phyloP scores from a whole-genome alignment of 306 rosid species.

The Prinsepia uniflora region DNA sequence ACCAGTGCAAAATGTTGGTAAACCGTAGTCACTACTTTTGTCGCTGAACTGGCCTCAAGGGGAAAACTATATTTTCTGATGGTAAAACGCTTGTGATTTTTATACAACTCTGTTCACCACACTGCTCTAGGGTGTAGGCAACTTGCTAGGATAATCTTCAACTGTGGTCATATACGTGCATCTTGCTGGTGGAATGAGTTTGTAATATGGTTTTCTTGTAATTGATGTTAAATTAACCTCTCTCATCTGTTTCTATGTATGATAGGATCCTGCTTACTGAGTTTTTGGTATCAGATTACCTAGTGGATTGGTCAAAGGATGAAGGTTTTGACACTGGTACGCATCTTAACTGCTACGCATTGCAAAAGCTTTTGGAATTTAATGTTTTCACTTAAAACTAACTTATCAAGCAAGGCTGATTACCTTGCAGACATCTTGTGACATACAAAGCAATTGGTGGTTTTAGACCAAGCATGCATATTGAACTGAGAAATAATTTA shows the following conservation, averaged over 20 bases:
- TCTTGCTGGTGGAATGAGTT: background rate
- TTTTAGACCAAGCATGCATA: slow-evolving; percentile 3
- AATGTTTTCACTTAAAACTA: background rate
- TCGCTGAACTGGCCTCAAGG: background rate
- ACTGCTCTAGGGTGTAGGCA: background rate
- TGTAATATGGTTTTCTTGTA: background rate
- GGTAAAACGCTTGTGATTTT: background rate
- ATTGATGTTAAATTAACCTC: background rate
- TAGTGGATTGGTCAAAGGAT: slow-evolving; percentile 60
- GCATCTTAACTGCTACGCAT: slow-evolving; percentile 23
- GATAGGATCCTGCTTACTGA: slow-evolving; percentile 86
- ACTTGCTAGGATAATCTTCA: background rate
- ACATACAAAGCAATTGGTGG: slow-evolving; percentile 5
- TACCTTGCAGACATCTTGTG: slow-evolving; percentile 1
- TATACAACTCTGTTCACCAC: background rate
- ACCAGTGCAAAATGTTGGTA: background rate
- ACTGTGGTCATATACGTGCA: background rate
- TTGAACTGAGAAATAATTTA: slow-evolving; percentile 15
- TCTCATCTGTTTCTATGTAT: slow-evolving; percentile 29
- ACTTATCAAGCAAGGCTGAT: background rate
- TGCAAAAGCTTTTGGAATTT: background rate
- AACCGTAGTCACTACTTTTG: background rate
- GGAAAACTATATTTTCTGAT: background rate
- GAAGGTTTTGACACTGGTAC: slow-evolving; percentile 57
- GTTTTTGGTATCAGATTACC: slow-evolving; percentile 74